phyloP scores from a whole-genome alignment of 305 asterid genomes.

The Galium porrigens region DNA sequence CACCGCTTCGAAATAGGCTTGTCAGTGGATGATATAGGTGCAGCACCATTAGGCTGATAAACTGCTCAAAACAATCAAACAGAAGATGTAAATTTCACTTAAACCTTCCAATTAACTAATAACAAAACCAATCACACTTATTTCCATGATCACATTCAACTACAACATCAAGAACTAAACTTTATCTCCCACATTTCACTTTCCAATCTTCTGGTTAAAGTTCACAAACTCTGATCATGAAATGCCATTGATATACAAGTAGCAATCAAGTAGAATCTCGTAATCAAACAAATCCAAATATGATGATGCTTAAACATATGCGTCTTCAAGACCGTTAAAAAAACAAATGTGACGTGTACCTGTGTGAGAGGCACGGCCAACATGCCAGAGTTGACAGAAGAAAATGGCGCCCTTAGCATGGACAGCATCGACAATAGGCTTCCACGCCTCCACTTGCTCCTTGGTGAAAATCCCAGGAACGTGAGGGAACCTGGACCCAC shows the following conservation, averaged over 20 bases:
- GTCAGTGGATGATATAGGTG: slow-evolving; percentile 66
- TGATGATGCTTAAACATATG: neutral
- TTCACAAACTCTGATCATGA: neutral
- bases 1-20: slow-evolving; percentile 80
- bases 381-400: slow-evolving; percentile 96
- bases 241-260: neutral
- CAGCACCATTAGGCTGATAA: slow-evolving; percentile 61
- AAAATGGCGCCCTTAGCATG: slow-evolving; percentile 70
- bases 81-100: neutral
- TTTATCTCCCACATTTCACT: neutral
- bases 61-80: slow-evolving; percentile 22
- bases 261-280: neutral
- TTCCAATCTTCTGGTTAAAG: neutral
- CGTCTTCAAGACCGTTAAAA: too few relatives aligned
- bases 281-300: neutral
- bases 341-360: slow-evolving; percentile 16
- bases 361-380: slow-evolving; percentile 90
- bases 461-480: slow-evolving; percentile 77
- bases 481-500: slow-evolving; percentile 58
- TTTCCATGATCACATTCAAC: neutral
- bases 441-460: slow-evolving; percentile 88
- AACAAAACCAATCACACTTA: neutral
- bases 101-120: neutral
- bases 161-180: neutral
- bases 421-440: slow-evolving; percentile 52